These are phyloP conservation scores for Galerina marginata DNA, from an alignment of 768 basidiomycete genomes.

Conservation along the genomic window DNA sequence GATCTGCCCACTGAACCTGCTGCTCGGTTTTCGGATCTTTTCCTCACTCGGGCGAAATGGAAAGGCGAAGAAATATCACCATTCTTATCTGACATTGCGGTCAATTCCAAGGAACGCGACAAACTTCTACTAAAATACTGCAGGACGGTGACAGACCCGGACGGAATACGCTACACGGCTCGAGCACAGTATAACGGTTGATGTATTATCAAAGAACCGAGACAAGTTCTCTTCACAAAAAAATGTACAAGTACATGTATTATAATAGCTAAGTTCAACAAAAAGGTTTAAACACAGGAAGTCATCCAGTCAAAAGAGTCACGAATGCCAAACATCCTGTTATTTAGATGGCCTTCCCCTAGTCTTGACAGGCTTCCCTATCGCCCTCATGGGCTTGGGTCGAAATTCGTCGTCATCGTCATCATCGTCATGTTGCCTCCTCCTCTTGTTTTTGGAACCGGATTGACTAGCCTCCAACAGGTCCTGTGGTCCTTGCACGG, in stretches of 20 bases:
- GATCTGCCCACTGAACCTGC: conserved; percentile 78
- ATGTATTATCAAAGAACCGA: background rate
- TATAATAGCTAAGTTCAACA: conserved; percentile 46
- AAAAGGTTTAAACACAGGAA: conserved; percentile 40
- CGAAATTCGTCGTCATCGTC: conserved; percentile 54
- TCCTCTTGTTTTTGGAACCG: conserved; percentile 30
- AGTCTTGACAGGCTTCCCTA: conserved; percentile 46
- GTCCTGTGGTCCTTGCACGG: conserved; percentile 30
- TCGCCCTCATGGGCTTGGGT: conserved; percentile 45
- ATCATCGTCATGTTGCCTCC: conserved; percentile 32
- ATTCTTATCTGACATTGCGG: conserved; percentile 81
- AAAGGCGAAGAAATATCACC: conserved; percentile 78
- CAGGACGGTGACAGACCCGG: conserved; percentile 70
- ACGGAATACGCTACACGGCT: conserved; percentile 78
- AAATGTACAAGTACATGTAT: too few species aligned
- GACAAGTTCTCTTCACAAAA: too few species aligned
- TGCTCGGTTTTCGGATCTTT: conserved; percentile 86
- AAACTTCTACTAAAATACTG: conserved; percentile 88
- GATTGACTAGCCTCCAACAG: conserved; percentile 29
- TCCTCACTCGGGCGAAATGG: conserved; percentile 81
- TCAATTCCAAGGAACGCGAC: conserved; percentile 88
- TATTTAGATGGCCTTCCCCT: conserved; percentile 42
- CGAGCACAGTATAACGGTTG: conserved; percentile 63
- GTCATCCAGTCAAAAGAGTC: background rate
- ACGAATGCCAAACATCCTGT: background rate